Base-by-base conservation (phyloP, 2,329 filamentous ascomycete genomes). In the Penicillium sclerotigenum region DNA sequence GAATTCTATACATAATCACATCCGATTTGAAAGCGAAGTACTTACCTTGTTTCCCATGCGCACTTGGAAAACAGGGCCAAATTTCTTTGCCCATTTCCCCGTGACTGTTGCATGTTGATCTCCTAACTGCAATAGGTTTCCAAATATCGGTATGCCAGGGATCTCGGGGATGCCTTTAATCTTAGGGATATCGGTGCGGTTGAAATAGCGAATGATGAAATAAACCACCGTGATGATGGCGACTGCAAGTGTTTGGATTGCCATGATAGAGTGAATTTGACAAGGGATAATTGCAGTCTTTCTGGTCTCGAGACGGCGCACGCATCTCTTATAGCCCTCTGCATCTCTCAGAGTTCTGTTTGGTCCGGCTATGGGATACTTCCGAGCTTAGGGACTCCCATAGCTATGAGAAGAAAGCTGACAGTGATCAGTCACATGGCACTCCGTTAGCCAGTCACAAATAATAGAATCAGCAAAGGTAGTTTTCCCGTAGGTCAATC, bases 11-110 rank as follows among this genome's bases (percentile, higher is more conserved):
- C 8, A 24, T 16, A 2, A 24, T 13, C 9, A n/a, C 5, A 22
- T 7, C 7, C 18, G 10, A 28, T 13, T 34, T 1, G 13, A 46
- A 22, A 43, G 8, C 40, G 3, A 36, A 46, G 10, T 9, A 51
- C 63, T 36, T 68, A 87, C 85, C 65, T 77, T 83, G 59, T 88
- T 91, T 1, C 88, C 89, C 64, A 92, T 75, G 47, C 83, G 80
- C 3, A 85, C 83, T 47, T 88, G 86, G 61, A 87, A 88, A 13
- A 87, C 85, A 1, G 82, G 81, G 0, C 84, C 84, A 51, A 83
- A 87, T 58, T 83, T 80, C 60, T 82, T 80, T 3, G 80, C 83
- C 81, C 84, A 85, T 67, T 77, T 76, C 16, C 77, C 78, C 1
- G 83, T 76, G 26, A 80, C 76, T 29, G 78, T 77, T 8, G 85